These are phyloP conservation scores for Russula lepida DNA, from an alignment of 768 basidiomycete species.

Conservation along the genomic window DNA sequence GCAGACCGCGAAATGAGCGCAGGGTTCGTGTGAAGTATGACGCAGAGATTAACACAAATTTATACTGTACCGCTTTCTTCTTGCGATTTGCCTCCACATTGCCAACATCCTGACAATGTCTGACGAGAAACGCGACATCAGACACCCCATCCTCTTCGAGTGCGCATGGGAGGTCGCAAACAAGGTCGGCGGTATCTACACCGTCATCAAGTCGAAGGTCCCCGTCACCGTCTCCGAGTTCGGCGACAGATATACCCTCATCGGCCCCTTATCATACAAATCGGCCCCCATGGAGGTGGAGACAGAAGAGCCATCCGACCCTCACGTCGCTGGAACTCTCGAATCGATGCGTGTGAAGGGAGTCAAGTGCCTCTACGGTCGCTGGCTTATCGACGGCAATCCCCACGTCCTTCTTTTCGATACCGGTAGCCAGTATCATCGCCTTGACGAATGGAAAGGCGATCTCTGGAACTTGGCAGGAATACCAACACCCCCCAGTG, in stretches of 20 bases:
- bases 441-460: constrained; percentile 97
- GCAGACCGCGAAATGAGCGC: background rate
- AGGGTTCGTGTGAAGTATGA: constrained; percentile 17
- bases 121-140: constrained; percentile 56
- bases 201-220: constrained; percentile 99
- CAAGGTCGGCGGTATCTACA: constrained; percentile 99
- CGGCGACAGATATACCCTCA: constrained; percentile 90
- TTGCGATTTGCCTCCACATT: constrained; percentile 6
- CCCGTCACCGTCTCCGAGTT: constrained; percentile 96
- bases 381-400: constrained; percentile 97
- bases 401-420: constrained; percentile 95
- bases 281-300: constrained; percentile 99
- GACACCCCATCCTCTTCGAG: constrained; percentile 80
- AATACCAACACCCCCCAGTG: constrained; percentile 92
- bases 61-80: background rate
- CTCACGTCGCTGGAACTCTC: constrained; percentile 65
- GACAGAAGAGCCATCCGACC: constrained; percentile 78
- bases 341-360: constrained; percentile 82
- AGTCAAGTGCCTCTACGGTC: constrained; percentile 89
- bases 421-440: constrained; percentile 76
- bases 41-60: constrained; percentile 7
- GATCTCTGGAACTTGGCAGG: constrained; percentile 98
- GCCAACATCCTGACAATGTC: constrained; percentile 23
- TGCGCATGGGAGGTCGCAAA: constrained; percentile 98
- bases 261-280: constrained; percentile 98